Base-by-base conservation (phyloP, 371 early-diverging fungal genomes). In the Blakeslea trispora region DNA sequence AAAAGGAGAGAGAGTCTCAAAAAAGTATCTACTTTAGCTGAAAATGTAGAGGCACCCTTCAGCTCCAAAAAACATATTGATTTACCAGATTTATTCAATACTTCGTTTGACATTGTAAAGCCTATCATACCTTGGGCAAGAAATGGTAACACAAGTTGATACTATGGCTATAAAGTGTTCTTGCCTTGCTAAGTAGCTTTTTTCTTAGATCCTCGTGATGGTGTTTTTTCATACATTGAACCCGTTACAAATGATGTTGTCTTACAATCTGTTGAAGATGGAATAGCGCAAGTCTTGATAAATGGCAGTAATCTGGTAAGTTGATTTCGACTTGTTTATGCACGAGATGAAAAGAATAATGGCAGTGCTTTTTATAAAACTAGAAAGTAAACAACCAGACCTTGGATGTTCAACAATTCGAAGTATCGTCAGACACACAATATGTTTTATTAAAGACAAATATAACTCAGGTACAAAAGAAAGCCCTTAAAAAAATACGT, bases 381-480 rank as follows among this genome's bases (percentile, higher is more conserved):
- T 62, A 74, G 66, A 51, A 45, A 23, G 50, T 69, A 13, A 51
- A 56, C 13, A 46, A 62, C 7, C 52, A 56, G 0, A 31, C 56
- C 8, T 53, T 83, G 28, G 55, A 55, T 0, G 74, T 81, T 31
- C 48, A 72, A 11, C 59, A 69, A 5, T 83, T 77, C 57, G 65
- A 74, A 13, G 79, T 92, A 34, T 95, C 96, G 0, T 74, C 84
- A 19, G 94, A 94, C 65, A 81, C 85, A 55, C 72, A 91, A 59
- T 91, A 83, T 63, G 57, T 96, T 13, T 75, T 96, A 55, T 57
- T 94, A 24, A 81, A 76, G 43, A 83, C 89, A 1, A 79, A 90
- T 54, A 65, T 71, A 34, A 81, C 85, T 51, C 85, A 54, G 11
- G 75, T 72, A 72, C 5, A 5, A 28, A 28, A 44, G 56, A 18